Base-by-base conservation (phyloP, 306 rosid species). In the Phaseolus lunatus region DNA sequence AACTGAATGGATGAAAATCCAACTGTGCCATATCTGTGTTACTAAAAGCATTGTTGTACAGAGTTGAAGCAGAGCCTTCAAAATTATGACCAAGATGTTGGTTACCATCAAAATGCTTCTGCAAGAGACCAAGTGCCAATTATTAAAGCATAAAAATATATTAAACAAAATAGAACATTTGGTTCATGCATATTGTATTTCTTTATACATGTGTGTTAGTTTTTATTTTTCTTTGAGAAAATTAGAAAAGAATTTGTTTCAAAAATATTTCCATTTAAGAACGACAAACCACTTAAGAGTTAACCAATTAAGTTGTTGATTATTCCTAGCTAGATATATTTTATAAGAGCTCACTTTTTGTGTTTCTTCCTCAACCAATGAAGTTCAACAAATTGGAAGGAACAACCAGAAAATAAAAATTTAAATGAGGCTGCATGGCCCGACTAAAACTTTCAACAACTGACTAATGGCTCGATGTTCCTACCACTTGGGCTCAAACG, bases 41-140 rank as follows among this genome's bases (percentile, higher is more conserved):
- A 78, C 84, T 84, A 65, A 84, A 84, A 80, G 86, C 67, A 57
- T 70, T 80, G 83, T 64, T 75, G 80, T 82, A 81, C 19, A 79
- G 81, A 50, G 87, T 84, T 70, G 88, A 86, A 80, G 86, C 84
- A 63, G 88, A 78, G 87, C 85, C 88, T 68, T 85, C 86, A 66
- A 89, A 88, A 54, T 84, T 85, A 61, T 58, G 87, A 75, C 83
- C 82, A 52, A 68, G 87, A 45, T 83, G 88, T 41, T 49, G 87
- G 48, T 82, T 84, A 77, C 73, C 86, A 80, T 81, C 81, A 72
- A 76, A 83, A 80, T 79, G 79, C 52, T 89, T 90, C 97, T 94
- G 96, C 84, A 77, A 85, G 44, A 82, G 52, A 77, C 66, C 43
- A 70, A 81, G 59, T 18, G 78, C 62, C 41, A 43, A 47, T 70